These are phyloP conservation scores for Pyrus hybrid DNA, from an alignment of 331 rosid species.

Conservation along the genomic window DNA sequence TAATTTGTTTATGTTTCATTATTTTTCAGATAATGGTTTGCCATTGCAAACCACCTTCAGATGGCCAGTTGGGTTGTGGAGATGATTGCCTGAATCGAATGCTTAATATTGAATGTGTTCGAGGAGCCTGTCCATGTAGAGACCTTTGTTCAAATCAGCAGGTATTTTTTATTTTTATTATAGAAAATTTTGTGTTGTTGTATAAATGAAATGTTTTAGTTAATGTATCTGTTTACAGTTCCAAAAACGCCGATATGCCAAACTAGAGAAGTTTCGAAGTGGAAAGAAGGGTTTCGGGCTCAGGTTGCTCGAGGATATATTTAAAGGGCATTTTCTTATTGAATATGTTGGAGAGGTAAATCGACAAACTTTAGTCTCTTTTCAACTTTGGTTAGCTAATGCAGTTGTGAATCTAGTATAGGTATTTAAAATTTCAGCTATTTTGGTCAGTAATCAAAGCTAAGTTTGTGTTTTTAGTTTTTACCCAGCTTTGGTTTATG, in stretches of 20 bases:
- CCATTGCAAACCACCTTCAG: conserved; percentile 61
- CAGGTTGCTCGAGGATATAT: conserved; percentile 52
- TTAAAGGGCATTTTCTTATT: conserved; percentile 75
- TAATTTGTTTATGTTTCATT: conserved; percentile 9
- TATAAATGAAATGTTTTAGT: conserved; percentile 14
- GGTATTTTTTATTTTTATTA: conserved; percentile 35
- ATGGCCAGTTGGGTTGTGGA: conserved; percentile 71
- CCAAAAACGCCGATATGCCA: conserved; percentile 80
- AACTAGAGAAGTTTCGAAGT: conserved; percentile 65
- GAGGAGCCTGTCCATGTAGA: conserved; percentile 91
- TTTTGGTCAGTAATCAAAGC: not conserved
- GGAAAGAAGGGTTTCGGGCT: conserved; percentile 98
- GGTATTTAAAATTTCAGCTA: not conserved
- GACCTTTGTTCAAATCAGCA: conserved; percentile 90
- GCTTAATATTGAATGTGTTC: conserved; percentile 87
- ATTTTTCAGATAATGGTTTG: conserved; percentile 86
- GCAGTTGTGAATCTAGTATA: not conserved
- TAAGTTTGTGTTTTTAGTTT: not conserved
- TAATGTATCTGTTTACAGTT: conserved; percentile 53
- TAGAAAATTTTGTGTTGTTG: conserved; percentile 7
- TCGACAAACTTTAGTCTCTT: not conserved
- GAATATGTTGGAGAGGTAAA: conserved; percentile 99
- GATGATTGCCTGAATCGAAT: conserved; percentile 93
- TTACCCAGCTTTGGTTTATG: not conserved
- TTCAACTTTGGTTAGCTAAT: not conserved